A percentile compares a stretch with the other conserved stretches of the same genome.
Evolutionary conservation across 805 yeast genomes (phyloP).

Genomic region (Kuraishia cidri): DNA sequence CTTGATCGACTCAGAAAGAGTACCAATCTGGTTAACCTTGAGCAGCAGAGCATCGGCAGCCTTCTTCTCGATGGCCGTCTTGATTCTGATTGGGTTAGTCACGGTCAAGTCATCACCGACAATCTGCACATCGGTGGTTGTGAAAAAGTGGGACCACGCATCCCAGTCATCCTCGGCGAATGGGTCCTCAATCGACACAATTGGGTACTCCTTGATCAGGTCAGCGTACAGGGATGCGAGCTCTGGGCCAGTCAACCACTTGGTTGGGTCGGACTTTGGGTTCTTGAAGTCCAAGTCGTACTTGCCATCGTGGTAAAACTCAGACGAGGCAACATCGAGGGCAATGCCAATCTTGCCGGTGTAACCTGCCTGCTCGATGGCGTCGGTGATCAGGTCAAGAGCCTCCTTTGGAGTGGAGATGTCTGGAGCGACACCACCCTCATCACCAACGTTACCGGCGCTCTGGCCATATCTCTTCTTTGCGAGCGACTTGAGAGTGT

Average conservation of each 20-base stretch:
- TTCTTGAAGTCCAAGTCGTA: conserved; percentile 98
- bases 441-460: conserved; percentile 99
- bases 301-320: conserved; percentile 93
- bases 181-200: conserved; percentile 97
- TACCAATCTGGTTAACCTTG: conserved; percentile 99
- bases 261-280: conserved; percentile 83
- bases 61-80: conserved; percentile 94
- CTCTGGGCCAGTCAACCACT: conserved; percentile 86
- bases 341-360: conserved; percentile 88
- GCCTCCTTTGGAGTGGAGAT: conserved; percentile 95
- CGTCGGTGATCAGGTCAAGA: conserved; percentile 81
- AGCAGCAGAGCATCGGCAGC: conserved; percentile 89
- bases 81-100: conserved; percentile 93
- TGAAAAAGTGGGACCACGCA: conserved; percentile 87
- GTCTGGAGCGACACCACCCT: conserved; percentile 99
- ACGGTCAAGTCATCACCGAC: conserved; percentile 99
- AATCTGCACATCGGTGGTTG: conserved; percentile 69
- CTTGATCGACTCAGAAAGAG: conserved; percentile 90
- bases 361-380: conserved; percentile 94
- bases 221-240: conserved; percentile 77
- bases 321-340: conserved; percentile 94
- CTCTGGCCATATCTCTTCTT: conserved; percentile 95
- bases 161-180: conserved; percentile 99
- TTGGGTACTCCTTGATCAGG: conserved; percentile 87
- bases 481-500: conserved; percentile 86